Evolutionary conservation across 2,329 filamentous ascomycete species (phyloP).

Genomic region (Botrytis squamosa): DNA sequence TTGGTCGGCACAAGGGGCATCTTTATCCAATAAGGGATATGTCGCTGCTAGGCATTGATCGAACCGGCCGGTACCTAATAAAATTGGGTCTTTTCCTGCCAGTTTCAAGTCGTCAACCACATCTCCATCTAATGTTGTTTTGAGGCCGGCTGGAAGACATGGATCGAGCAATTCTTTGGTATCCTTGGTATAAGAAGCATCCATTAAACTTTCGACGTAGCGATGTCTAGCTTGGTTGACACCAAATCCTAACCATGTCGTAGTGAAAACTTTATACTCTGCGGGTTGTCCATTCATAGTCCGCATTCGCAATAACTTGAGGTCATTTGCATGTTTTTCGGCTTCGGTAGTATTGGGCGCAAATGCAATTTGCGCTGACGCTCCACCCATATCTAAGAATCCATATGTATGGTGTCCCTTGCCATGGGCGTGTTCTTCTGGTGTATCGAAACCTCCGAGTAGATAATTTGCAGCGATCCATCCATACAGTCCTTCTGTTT

Average conservation of each 20-base stretch:
- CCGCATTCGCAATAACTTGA: constrained; percentile 82
- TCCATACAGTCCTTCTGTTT: constrained; percentile 93
- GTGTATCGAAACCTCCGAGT: constrained; percentile 82
- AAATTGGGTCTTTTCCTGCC: constrained; percentile 48
- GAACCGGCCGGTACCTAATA: constrained; percentile 85
- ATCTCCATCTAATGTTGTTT: constrained; percentile 70
- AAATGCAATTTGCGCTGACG: constrained; percentile 96
- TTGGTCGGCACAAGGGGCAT: constrained; percentile 75
- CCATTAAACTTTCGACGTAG: constrained; percentile 75
- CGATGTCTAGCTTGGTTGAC: constrained; percentile 86
- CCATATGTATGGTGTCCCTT: constrained; percentile 93
- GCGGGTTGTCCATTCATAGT: constrained; percentile 73
- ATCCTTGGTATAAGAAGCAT: constrained; percentile 58
- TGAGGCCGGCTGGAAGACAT: constrained; percentile 78
- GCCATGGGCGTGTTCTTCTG: constrained; percentile 73
- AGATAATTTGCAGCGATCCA: constrained; percentile 98
- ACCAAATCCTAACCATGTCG: constrained; percentile 97
- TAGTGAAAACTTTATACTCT: constrained; percentile 90
- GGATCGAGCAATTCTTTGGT: constrained; percentile 79
- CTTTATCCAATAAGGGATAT: constrained; percentile 84
- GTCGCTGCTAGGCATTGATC: constrained; percentile 79
- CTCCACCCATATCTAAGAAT: constrained; percentile 97
- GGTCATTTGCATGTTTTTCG: constrained; percentile 81
- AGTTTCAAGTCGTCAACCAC: constrained; percentile 43
- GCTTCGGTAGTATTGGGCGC: constrained; percentile 91